These are phyloP conservation scores for Kwoniella botswanensis DNA, from an alignment of 768 basidiomycete species.

Conservation along the genomic window DNA sequence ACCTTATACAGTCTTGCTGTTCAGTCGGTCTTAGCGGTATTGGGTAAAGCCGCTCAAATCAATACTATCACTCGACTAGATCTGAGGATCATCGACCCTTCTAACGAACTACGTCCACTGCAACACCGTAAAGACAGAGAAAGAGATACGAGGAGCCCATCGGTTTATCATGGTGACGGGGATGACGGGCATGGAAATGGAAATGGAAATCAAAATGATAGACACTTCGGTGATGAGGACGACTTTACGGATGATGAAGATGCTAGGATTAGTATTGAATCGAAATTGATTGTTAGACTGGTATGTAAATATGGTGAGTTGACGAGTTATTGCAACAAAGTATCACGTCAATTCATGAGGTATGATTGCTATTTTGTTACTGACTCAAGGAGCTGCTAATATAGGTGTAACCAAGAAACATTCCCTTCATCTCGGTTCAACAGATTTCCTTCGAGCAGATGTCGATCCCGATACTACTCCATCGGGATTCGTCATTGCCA, in stretches of 20 bases:
- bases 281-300: slow-evolving; percentile 48
- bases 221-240: slow-evolving; percentile 26
- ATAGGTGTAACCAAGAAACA: slow-evolving; percentile 57
- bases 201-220: slow-evolving; percentile 5
- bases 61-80: slow-evolving; percentile 49
- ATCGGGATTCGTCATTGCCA: slow-evolving; percentile 45
- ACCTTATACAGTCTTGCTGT: neutral
- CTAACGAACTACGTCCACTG: slow-evolving; percentile 22
- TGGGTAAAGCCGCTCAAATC: slow-evolving; percentile 42
- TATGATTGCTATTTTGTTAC: too few relatives aligned
- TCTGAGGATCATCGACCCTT: slow-evolving; percentile 41
- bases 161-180: neutral
- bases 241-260: slow-evolving; percentile 40
- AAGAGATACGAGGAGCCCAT: neutral
- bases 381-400: neutral
- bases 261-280: slow-evolving; percentile 29
- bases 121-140: slow-evolving; percentile 13
- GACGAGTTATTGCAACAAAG: too few relatives aligned
- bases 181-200: neutral
- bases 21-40: slow-evolving; percentile 53
- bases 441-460: slow-evolving; percentile 50
- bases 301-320: slow-evolving; percentile 57
- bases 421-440: slow-evolving; percentile 49
- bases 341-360: too few relatives aligned
- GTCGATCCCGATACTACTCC: slow-evolving; percentile 52